These are phyloP conservation scores for Pezicula radicicola DNA, from an alignment of 2,329 filamentous ascomycete species.

Conservation along the genomic window DNA sequence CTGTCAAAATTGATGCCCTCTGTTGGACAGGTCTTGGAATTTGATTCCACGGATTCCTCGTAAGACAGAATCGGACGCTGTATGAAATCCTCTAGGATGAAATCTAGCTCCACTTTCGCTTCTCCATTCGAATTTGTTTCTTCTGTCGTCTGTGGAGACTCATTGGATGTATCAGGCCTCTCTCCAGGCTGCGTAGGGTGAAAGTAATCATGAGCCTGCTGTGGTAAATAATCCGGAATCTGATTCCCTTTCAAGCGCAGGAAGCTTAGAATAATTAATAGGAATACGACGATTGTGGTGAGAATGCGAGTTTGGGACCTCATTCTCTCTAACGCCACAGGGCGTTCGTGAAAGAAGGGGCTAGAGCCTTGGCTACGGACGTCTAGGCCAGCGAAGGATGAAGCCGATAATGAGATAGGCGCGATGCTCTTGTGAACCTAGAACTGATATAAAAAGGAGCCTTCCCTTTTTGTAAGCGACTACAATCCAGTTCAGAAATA, in stretches of 20 bases:
- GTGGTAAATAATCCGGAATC: conserved; percentile 1
- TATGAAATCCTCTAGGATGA: neutral
- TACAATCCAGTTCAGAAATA: too few relatives aligned
- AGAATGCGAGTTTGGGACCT: neutral
- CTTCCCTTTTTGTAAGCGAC: too few relatives aligned
- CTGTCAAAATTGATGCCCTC: conserved; percentile 14
- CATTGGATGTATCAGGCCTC: neutral
- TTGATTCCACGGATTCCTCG: conserved; percentile 9
- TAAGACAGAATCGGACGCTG: conserved; percentile 10
- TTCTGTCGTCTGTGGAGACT: neutral
- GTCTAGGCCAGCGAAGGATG: neutral
- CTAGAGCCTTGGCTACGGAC: neutral
- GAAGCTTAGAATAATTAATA: neutral
- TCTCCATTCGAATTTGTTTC: neutral
- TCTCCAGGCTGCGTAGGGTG: neutral
- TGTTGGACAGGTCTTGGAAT: conserved; percentile 10
- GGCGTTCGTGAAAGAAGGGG: neutral
- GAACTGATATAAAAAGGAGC: too few relatives aligned
- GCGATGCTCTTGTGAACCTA: too few relatives aligned
- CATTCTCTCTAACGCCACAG: neutral
- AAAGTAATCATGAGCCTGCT: conserved; percentile 1
- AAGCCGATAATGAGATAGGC: too few relatives aligned
- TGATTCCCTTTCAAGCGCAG: neutral
- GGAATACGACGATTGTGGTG: neutral
- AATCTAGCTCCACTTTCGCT: neutral